Conservation (phyloP, 176 grass and related monocot species). For the Aegilops sharonensis region DNA sequence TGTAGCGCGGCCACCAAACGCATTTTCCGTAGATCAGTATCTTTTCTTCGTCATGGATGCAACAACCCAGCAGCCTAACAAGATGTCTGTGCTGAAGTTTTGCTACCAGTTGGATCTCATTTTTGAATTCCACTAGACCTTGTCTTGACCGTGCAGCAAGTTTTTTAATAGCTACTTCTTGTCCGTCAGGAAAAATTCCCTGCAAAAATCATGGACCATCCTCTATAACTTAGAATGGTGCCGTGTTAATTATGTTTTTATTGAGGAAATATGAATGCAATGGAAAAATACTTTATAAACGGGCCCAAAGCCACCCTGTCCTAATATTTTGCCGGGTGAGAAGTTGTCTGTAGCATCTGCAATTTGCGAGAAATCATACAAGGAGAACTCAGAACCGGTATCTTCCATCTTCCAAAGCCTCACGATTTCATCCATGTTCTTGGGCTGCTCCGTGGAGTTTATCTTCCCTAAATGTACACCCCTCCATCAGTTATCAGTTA, state of each 20-base stretch:
- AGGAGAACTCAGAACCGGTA: constrained; percentile 3
- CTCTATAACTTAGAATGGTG: neutral
- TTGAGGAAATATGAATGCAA: neutral
- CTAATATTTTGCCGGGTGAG: constrained; percentile 41
- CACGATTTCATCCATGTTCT: constrained; percentile 11
- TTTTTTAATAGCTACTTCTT: constrained; percentile 63
- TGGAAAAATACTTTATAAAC: constrained; percentile 69
- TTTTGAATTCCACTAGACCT: constrained; percentile 70
- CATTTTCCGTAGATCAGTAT: constrained; percentile 65
- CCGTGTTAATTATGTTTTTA: neutral
- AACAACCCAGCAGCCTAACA: constrained; percentile 51
- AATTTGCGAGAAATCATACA: constrained; percentile 45
- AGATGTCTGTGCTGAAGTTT: constrained; percentile 61
- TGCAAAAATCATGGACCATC: constrained; percentile 22
- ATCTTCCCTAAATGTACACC: constrained; percentile 20
- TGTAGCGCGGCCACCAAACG: too few relatives aligned
- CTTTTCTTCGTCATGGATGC: constrained; percentile 52
- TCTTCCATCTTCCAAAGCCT: constrained; percentile 30
- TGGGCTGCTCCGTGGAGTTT: neutral
- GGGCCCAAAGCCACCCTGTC: constrained; percentile 71
- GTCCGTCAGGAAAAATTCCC: constrained; percentile 54
- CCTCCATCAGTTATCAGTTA: constrained; percentile 20
- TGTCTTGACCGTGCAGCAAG: constrained; percentile 49
- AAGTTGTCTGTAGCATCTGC: constrained; percentile 59
- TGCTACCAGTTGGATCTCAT: constrained; percentile 57